A percentile compares a stretch with the other conserved stretches of the same genome.
These are phyloP conservation scores for Basidiobolus meristosporus DNA, from an alignment of 371 early-diverging fungal genomes.

Conservation along the genomic window DNA sequence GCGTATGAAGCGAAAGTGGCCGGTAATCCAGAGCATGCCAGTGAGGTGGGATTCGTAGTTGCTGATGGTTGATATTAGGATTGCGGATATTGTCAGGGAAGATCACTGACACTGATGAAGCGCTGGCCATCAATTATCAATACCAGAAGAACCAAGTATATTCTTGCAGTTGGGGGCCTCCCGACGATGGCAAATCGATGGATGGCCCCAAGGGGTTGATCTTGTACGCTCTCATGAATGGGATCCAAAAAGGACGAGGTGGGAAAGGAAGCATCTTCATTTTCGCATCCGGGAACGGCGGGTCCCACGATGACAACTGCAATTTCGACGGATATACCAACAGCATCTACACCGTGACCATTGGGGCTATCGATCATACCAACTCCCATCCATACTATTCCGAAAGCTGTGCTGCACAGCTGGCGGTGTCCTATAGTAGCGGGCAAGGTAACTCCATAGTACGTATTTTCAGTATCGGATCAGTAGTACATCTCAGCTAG, in stretches of 20 bases:
- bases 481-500: too few species aligned
- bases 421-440: conserved; percentile 77
- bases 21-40: conserved; percentile 15
- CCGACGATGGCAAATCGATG: conserved; percentile 74
- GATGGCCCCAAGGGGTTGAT: conserved; percentile 74
- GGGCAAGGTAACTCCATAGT: conserved; percentile 29
- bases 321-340: conserved; percentile 96
- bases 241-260: conserved; percentile 60
- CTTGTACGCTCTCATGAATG: conserved; percentile 60
- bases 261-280: conserved; percentile 83
- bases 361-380: conserved; percentile 68
- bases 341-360: conserved; percentile 83
- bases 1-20: conserved; percentile 78
- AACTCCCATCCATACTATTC: conserved; percentile 70
- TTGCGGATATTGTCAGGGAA: conserved; percentile 81
- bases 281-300: conserved; percentile 93
- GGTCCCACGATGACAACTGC: conserved; percentile 67
- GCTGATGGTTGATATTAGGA: conserved; percentile 10
- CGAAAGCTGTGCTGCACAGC: conserved; percentile 76
- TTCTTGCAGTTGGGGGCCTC: conserved; percentile 93
- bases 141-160: conserved; percentile 80
- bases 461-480: conserved; percentile 10
- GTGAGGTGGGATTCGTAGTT: background rate
- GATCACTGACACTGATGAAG: conserved; percentile 80
- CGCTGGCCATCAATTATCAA: conserved; percentile 68